Conservation (phyloP, 495 filamentous ascomycete species). For the Penicillium longicatenatum region DNA sequence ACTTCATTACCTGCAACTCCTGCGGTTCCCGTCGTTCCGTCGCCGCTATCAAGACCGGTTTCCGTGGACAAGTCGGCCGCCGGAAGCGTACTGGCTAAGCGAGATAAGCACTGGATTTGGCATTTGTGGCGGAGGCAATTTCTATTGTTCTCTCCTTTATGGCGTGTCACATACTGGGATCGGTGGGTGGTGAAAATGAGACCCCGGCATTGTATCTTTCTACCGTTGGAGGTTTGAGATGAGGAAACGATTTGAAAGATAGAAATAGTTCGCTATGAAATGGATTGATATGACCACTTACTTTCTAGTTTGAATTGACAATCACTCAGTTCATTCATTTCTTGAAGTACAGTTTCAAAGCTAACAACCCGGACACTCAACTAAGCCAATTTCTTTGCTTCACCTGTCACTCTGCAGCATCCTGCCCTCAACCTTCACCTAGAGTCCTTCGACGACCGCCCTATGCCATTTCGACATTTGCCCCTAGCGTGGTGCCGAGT, state of each 20-base stretch:
- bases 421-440: too few species aligned
- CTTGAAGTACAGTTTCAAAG: neutral
- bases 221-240: conserved; percentile 6
- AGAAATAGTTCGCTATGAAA: conserved; percentile 8
- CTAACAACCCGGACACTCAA: neutral
- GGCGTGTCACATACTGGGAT: conserved; percentile 14
- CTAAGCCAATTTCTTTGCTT: neutral
- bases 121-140: conserved; percentile 22
- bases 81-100: conserved; percentile 63
- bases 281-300: conserved; percentile 9
- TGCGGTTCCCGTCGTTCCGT: conserved; percentile 90
- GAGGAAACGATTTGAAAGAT: conserved; percentile 12
- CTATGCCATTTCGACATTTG: too few species aligned
- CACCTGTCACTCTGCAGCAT: too few species aligned
- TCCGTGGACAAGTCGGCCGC: conserved; percentile 97
- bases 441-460: too few species aligned
- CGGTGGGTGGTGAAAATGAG: conserved; percentile 2
- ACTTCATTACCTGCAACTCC: conserved; percentile 82
- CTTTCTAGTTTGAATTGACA: neutral
- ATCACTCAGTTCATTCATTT: neutral
- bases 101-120: conserved; percentile 12
- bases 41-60: conserved; percentile 98
- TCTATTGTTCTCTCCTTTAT: conserved; percentile 28
- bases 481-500: too few species aligned
- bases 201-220: conserved; percentile 8